Conservation (phyloP, 169 alveolate genomes). For the Toxoplasma gondii region DNA sequence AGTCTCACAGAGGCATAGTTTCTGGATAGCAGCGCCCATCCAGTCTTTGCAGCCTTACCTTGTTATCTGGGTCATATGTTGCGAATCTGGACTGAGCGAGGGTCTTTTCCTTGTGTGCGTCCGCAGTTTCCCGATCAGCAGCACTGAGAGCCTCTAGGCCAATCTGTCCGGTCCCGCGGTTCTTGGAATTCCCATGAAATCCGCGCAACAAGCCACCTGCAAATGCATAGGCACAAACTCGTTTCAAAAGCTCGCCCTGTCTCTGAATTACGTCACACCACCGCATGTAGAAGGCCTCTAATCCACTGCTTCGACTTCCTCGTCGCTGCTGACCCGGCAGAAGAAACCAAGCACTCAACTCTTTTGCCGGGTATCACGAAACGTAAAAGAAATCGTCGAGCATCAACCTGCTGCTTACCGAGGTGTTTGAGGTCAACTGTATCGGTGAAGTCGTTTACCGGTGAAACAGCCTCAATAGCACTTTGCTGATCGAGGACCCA, state of each 20-base stretch:
- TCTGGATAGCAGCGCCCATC: too few species aligned
- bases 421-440: slow-evolving; percentile 75
- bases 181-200: slow-evolving; percentile 23
- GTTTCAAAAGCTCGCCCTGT: background rate
- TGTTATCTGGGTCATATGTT: background rate
- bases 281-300: too few species aligned
- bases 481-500: slow-evolving; percentile 80
- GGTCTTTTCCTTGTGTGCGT: slow-evolving; percentile 46
- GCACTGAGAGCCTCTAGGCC: slow-evolving; percentile 57
- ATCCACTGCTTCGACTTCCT: too few species aligned
- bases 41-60: background rate
- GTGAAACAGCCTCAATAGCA: slow-evolving; percentile 76
- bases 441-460: slow-evolving; percentile 82
- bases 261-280: too few species aligned
- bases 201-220: slow-evolving; percentile 63
- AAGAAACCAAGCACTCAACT: background rate
- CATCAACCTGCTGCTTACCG: slow-evolving; percentile 41
- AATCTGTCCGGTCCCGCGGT: slow-evolving; percentile 29
- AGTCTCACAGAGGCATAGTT: too few species aligned
- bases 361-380: background rate
- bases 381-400: background rate
- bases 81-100: slow-evolving; percentile 43
- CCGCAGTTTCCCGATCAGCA: slow-evolving; percentile 66
- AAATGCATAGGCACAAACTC: background rate
- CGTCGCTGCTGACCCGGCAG: background rate